Percentiles rank a stretch among this genome's conserved stretches.
Conservation (phyloP, 2,329 filamentous ascomycete species). For the Polytolypa hystricis region DNA sequence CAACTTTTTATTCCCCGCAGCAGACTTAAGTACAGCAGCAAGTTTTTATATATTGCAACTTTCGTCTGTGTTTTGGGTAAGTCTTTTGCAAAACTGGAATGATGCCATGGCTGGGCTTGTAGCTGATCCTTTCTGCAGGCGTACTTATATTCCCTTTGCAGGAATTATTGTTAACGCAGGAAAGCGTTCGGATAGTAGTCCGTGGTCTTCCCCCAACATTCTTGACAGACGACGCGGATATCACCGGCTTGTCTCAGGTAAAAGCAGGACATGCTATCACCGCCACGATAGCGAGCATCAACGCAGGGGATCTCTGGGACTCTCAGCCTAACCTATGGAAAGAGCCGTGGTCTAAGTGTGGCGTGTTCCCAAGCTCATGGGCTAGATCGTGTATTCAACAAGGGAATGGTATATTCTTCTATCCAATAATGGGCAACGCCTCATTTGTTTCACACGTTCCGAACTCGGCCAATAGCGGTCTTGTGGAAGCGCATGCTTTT, state of each 20-base stretch:
- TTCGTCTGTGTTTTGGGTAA: constrained; percentile 2
- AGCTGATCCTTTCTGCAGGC: constrained; percentile 1
- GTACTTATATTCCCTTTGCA: constrained; percentile 5
- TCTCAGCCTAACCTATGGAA: constrained; percentile 5
- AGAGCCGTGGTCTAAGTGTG: not conserved
- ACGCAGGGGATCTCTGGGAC: constrained; percentile 2
- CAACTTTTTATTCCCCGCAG: not conserved
- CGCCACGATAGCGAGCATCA: constrained; percentile 2
- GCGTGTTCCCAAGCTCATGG: too few species aligned
- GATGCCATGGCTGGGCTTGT: not conserved
- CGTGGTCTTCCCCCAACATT: not conserved
- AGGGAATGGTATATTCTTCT: too few species aligned
- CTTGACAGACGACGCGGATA: constrained; percentile 6
- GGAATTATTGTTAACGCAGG: constrained; percentile 1
- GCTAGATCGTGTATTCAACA: too few species aligned
- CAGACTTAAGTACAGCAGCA: not conserved
- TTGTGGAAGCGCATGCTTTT: constrained; percentile 6
- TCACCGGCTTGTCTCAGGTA: constrained; percentile 5
- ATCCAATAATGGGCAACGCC: too few species aligned
- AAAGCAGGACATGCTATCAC: not conserved
- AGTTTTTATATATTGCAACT: constrained; percentile 4
- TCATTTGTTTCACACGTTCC: constrained; percentile 5
- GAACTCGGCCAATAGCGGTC: constrained; percentile 2
- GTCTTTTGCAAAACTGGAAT: not conserved
- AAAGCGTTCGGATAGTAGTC: not conserved